phyloP scores from a whole-genome alignment of 257 asterid species.

The Petunia secreta region DNA sequence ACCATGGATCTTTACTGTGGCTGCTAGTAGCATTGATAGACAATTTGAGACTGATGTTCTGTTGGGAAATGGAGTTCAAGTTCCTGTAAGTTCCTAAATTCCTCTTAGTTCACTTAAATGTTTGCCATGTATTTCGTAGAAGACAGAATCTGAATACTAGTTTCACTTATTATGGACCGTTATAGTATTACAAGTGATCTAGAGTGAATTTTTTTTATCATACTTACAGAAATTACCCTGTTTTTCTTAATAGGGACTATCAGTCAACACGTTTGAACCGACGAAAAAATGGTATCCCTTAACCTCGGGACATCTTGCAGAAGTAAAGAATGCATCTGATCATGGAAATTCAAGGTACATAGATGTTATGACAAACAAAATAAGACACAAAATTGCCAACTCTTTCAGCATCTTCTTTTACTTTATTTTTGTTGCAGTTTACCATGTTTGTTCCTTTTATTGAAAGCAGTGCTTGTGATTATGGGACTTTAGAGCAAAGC shows the following conservation, averaged over 20 bases:
- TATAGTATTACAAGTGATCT: neutral
- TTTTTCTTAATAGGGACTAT: conserved; percentile 33
- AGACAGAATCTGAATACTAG: too few relatives aligned
- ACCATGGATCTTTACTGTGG: conserved; percentile 74
- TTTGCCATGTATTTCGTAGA: too few relatives aligned
- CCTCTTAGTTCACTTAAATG: neutral
- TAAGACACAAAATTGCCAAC: too few relatives aligned
- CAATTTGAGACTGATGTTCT: conserved; percentile 44
- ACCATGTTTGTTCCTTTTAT: neutral
- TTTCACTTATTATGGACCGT: neutral
- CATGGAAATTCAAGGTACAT: conserved; percentile 52
- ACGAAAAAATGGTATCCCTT: conserved; percentile 47
- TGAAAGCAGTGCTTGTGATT: conserved; percentile 55
- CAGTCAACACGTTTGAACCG: conserved; percentile 58
- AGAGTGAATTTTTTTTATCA: too few relatives aligned
- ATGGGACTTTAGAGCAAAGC: conserved; percentile 33
- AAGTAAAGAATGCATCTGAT: conserved; percentile 9
- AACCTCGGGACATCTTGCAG: conserved; percentile 53
- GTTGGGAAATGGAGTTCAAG: conserved; percentile 50
- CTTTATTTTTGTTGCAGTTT: rapidly evolving
- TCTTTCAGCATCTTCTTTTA: neutral
- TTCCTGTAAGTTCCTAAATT: conserved; percentile 39
- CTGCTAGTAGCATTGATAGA: conserved; percentile 61
- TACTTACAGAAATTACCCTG: too few relatives aligned
- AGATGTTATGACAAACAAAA: neutral